These are phyloP conservation scores for Lentinula sp. DNA, from an alignment of 768 basidiomycete genomes.

Conservation along the genomic window DNA sequence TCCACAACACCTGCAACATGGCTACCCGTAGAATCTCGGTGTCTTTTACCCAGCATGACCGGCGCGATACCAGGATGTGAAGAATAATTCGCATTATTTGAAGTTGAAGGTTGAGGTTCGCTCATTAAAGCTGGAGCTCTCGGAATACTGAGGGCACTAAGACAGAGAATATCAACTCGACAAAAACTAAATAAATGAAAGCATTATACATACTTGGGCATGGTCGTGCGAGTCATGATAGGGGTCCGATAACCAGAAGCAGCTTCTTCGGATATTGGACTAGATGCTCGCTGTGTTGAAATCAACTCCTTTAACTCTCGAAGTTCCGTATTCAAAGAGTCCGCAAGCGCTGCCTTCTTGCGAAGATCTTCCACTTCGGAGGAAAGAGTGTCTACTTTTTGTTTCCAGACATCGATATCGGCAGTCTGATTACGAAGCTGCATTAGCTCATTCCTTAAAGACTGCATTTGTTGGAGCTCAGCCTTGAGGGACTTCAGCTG, in stretches of 20 bases:
- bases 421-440: conserved; percentile 27
- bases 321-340: conserved; percentile 15
- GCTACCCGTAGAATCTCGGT: conserved; percentile 44
- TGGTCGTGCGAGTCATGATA: background rate
- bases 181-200: background rate
- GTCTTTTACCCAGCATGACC: conserved; percentile 60
- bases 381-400: conserved; percentile 28
- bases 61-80: conserved; percentile 36
- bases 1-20: conserved; percentile 35
- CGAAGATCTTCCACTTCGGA: conserved; percentile 24
- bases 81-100: conserved; percentile 2
- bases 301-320: conserved; percentile 13
- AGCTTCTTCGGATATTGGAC: background rate
- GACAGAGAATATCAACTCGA: background rate
- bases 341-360: conserved; percentile 16
- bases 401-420: conserved; percentile 26
- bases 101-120: background rate
- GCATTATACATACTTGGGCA: background rate
- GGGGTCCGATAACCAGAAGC: conserved; percentile 2
- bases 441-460: conserved; percentile 25
- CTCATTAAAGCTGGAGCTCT: background rate
- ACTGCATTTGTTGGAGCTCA: conserved; percentile 33
- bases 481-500: conserved; percentile 41
- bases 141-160: background rate
- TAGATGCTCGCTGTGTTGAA: background rate